These are phyloP conservation scores for Sideroxylon spinosum DNA, from an alignment of 179 eudicot species.

Conservation along the genomic window DNA sequence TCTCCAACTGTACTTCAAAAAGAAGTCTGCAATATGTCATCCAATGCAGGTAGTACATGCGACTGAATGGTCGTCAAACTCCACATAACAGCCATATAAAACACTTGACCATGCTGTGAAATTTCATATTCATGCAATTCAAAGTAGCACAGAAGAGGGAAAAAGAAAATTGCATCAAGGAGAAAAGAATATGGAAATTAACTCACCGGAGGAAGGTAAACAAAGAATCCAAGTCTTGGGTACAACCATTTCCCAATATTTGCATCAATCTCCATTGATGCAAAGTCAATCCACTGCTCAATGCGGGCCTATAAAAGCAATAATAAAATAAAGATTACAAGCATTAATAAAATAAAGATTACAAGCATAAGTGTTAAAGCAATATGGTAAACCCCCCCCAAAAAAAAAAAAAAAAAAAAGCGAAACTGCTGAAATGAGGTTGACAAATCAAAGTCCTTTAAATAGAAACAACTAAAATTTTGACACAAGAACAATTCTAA, in stretches of 20 bases:
- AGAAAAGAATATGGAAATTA: neutral
- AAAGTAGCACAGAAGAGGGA: neutral
- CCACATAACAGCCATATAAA: no score
- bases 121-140: neutral
- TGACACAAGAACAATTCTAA: neutral
- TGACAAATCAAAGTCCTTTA: neutral
- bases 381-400: no score
- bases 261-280: conserved; percentile 37
- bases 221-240: conserved; percentile 27
- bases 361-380: neutral
- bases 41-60: no score
- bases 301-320: conserved; percentile 27
- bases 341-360: neutral
- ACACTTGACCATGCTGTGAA: neutral
- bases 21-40: neutral
- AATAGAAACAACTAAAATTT: neutral
- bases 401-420: neutral
- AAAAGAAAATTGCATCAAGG: no score
- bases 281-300: conserved; percentile 49
- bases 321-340: neutral
- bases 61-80: no score
- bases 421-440: neutral
- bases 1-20: neutral
- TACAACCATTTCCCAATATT: conserved; percentile 24
- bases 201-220: conserved; percentile 34